phyloP scores from a whole-genome alignment of 176 grass and related monocot genomes.

The Bromus sterilis region DNA sequence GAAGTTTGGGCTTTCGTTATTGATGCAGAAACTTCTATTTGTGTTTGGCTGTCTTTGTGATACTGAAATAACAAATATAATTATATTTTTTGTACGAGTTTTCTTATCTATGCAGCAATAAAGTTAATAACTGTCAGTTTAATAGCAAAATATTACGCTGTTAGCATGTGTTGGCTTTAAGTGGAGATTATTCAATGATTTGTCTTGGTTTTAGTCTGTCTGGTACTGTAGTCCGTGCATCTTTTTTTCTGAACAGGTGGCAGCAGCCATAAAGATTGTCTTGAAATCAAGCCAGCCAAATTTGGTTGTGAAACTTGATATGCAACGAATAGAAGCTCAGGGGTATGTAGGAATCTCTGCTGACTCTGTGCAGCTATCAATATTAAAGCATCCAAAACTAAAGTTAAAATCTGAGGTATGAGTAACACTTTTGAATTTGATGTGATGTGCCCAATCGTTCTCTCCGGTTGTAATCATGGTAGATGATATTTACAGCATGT shows the following conservation, averaged over 20 bases:
- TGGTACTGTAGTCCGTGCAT: background rate
- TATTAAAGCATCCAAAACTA: conserved; percentile 79
- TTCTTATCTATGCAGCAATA: background rate
- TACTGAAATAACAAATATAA: background rate
- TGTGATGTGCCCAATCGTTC: background rate
- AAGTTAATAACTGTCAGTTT: background rate
- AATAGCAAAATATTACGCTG: too few species aligned
- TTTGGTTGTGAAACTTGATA: conserved; percentile 67
- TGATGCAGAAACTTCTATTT: background rate
- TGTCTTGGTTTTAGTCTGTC: background rate
- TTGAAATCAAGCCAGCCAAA: conserved; percentile 57
- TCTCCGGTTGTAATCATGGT: background rate
- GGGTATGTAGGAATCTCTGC: conserved; percentile 54
- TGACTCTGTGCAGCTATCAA: conserved; percentile 60
- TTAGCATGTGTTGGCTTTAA: background rate
- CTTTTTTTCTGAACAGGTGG: conserved; percentile 28
- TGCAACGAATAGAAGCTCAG: conserved; percentile 51
- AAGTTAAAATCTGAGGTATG: conserved; percentile 88
- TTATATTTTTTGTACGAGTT: background rate
- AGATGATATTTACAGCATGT: conserved; percentile 49
- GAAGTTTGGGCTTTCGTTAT: background rate
- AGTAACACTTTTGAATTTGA: conserved; percentile 1
- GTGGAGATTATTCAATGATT: background rate
- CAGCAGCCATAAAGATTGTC: conserved; percentile 51
- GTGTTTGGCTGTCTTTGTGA: background rate